Evolutionary conservation across 192 early-diverging fungal species (phyloP).

Genomic region (Linnemannia zychae): DNA sequence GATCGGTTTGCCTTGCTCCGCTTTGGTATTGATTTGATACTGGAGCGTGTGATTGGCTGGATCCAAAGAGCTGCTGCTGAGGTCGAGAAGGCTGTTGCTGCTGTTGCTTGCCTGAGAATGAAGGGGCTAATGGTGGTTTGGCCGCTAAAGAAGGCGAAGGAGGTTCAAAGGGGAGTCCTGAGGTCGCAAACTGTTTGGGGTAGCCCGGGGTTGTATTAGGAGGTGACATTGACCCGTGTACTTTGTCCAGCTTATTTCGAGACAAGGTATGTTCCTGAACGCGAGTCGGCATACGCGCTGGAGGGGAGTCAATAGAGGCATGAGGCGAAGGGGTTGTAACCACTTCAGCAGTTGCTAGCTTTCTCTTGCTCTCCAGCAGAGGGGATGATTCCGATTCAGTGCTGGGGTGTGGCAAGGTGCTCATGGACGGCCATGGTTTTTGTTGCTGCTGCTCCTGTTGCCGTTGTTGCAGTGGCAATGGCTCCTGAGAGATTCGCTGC

Average conservation of each 20-base stretch:
- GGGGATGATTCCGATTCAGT: background rate
- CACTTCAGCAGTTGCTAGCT: background rate
- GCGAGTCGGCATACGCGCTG: background rate
- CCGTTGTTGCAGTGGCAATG: background rate
- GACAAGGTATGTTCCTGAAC: background rate
- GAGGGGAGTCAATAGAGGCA: conserved; percentile 17
- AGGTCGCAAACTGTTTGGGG: background rate
- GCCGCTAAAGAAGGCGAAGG: background rate
- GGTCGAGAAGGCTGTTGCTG: background rate
- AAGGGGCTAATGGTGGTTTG: background rate
- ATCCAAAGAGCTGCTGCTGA: background rate
- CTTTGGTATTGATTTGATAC: background rate
- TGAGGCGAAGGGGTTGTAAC: background rate
- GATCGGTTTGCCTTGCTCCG: background rate
- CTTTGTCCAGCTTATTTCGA: background rate
- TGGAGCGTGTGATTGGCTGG: background rate
- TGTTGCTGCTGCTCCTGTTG: background rate
- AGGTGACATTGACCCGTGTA: background rate
- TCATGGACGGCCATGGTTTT: background rate
- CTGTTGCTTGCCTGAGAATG: background rate
- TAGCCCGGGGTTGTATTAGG: background rate
- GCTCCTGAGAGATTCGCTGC: no score
- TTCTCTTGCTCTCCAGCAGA: background rate
- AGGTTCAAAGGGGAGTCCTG: background rate
- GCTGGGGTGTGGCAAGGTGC: background rate